phyloP scores from a whole-genome alignment of 345 rosid genomes.

The Arabidopsis thaliana region TAIR10.1 NC_003070.9:28327001-28327500 shows the following conservation, averaged over 20 bases:
- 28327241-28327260: not conserved
- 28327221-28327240: not conserved
- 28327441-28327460: not conserved
- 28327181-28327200: not conserved
- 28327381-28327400: not conserved
- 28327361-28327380: not conserved
- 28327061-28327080: not conserved
- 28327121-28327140: not conserved
- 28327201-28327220: not conserved
- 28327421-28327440: not conserved
- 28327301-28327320: not conserved
- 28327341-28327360: not conserved
- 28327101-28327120: not conserved
- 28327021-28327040: slow-evolving; percentile 19
- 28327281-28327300: not conserved
- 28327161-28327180: not conserved
- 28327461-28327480: not conserved
- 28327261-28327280: not conserved
- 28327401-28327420: not conserved
- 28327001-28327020: slow-evolving; percentile 40
- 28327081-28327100: not conserved
- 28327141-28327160: slow-evolving; percentile 6
- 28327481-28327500: not conserved
- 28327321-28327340: no score
- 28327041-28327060: slow-evolving; percentile 28